Evolutionary conservation across 2,329 filamentous ascomycete genomes (phyloP), one percentile per base, ranked within the genome.

Genomic region (Penicillium corylophilum): DNA sequence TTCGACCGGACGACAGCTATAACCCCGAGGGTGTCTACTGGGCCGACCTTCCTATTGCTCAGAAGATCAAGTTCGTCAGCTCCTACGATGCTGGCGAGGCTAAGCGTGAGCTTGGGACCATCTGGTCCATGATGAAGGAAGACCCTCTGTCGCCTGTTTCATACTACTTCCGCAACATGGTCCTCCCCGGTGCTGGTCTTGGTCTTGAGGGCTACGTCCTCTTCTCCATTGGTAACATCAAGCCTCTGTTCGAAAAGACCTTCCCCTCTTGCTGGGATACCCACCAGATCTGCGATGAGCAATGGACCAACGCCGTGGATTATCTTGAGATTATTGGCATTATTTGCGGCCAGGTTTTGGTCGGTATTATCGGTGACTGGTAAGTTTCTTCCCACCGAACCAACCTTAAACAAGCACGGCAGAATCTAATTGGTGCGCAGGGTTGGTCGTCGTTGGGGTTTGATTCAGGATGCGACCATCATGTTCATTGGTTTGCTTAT

Each of bases 321-420:
- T 96, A 96, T 67, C 85, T 97, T 44, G 93, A 97, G 70, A 91
- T 96, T 62, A 82, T 88, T 62, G 93, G 93, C 76, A 97, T 97
- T 74, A 97, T 97, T 77, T 83, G 93, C 59, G 93, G 92, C 63
- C 93, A 97, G 75, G 85, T 95, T 48, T 77, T 88, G 24, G 92
- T 97, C 58, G 93, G 93, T 73, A 77, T 95, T 73, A 77, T 88
- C 48, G 86, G 86, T 77, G 86, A 89, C 70, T 87, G 83, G 80
- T 79, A 74, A 57, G 72, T 36, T 45, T 36, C 16, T 18, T 26
- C 39, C 39, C 39, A 22, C 20, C 10, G 5, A 41, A 13, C n/a
- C 39, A 16, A 41, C 7, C 22, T 13, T 41, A n/a, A n/a, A n/a
- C 23, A 26, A 41, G 15, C 5, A 4, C 22, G 13, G 4, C 39